These are phyloP conservation scores for Beauveria varroae DNA, from an alignment of 2,329 filamentous ascomycete genomes.

Conservation along the genomic window DNA sequence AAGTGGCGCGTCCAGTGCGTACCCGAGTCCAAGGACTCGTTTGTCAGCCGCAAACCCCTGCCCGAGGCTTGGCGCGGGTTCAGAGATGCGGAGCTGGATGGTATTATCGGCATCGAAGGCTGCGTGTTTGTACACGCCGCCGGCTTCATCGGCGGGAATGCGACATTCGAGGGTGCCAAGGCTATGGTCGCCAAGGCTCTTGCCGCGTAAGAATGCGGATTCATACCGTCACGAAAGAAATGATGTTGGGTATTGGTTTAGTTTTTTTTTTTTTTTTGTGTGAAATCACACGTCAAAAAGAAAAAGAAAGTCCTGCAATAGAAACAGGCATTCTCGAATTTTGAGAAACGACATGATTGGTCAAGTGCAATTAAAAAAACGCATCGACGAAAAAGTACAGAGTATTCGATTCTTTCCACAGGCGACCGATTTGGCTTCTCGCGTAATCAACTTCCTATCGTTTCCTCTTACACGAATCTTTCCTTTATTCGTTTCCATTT, in stretches of 20 bases:
- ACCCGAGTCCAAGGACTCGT: conserved; percentile 76
- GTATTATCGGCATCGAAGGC: conserved; percentile 59
- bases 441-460: neutral
- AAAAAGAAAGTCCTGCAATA: neutral
- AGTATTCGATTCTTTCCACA: neutral
- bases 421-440: neutral
- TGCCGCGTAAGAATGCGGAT: conserved; percentile 25
- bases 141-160: conserved; percentile 94
- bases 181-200: conserved; percentile 77
- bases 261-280: no score
- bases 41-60: conserved; percentile 84
- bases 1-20: conserved; percentile 96
- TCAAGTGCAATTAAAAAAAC: neutral
- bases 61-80: conserved; percentile 90
- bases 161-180: conserved; percentile 79
- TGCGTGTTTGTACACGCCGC: conserved; percentile 90
- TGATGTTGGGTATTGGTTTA: neutral
- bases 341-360: neutral
- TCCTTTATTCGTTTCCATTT: neutral
- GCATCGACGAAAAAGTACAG: neutral
- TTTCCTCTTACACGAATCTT: neutral
- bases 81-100: conserved; percentile 76
- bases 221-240: neutral
- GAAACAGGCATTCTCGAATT: neutral
- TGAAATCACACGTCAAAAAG: no score